Evolutionary conservation across 176 grass and related monocot genomes (phyloP), one percentile per base, ranked within the genome.

Genomic region (Triticum turgidum): DNA sequence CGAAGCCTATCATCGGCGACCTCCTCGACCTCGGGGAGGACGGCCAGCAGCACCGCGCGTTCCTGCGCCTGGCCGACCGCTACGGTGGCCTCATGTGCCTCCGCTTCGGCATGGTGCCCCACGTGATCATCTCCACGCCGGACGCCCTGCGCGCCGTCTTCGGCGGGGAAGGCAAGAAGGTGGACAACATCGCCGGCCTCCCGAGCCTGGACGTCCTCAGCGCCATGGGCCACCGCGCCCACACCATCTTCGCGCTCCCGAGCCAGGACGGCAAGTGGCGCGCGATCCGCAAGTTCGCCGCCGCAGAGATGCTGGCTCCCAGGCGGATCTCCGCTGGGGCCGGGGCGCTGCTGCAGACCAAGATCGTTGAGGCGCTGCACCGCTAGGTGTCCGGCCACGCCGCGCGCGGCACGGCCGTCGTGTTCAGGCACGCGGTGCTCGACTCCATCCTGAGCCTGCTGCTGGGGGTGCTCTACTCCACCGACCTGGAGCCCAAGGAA

Each of bases 391-490:
- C 45, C 15, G 51, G 59, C n/a, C 61, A 78, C 34, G 49, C 51
- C 0, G 7, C 65, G 7, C 51, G 24, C 4, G 66, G 52, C 34
- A 20, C 1, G 10, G 10, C 64, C 34, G 77, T 86, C 11, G 45
- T 71, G 22, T 49, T 86, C 65, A 67, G 77, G 13, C 85, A 75
- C 29, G 73, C 29, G 81, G 73, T 65, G 25, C 83, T 89, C 72
- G 59, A 44, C 52, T 61, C 87, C 21, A 63, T n/a, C 38, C 45
- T 89, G 29, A 89, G 83, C 72, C 56, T 89, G 38, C 18, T 89
- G 3, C 78, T 82, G 5, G 18, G 61, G 42, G 71, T 75, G 8
- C 35, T 89, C 62, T 89, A 84, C 87, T 84, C 87, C 13, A 22
- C 59, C 13, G 81, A 89, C 42, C 72, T 81, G 18, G 35, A 85